These are phyloP conservation scores for Stropharia rugosoannulata DNA, from an alignment of 768 basidiomycete genomes.

Conservation along the genomic window DNA sequence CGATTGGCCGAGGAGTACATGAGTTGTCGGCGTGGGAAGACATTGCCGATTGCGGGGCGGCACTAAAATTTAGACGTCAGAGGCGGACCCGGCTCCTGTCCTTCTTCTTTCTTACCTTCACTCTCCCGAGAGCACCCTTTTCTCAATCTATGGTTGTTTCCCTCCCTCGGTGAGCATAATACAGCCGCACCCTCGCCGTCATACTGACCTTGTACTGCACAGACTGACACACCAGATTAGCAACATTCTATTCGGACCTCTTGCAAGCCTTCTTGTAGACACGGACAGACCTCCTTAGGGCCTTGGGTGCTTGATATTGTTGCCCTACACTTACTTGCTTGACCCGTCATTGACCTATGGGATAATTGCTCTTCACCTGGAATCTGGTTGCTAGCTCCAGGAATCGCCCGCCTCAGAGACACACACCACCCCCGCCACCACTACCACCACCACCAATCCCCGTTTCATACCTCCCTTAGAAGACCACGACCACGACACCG, in stretches of 20 bases:
- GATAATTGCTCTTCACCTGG: slow-evolving; percentile 42
- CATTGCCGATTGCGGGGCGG: slow-evolving; percentile 4
- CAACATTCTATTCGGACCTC: slow-evolving; percentile 63
- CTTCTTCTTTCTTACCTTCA: slow-evolving; percentile 20
- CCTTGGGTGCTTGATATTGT: slow-evolving; percentile 20
- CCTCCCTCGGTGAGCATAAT: slow-evolving; percentile 31
- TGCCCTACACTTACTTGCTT: slow-evolving; percentile 16
- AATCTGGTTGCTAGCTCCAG: slow-evolving; percentile 40
- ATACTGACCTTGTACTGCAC: slow-evolving; percentile 14
- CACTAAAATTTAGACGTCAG: slow-evolving; percentile 9
- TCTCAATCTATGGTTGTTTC: slow-evolving; percentile 55
- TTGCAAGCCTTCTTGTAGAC: slow-evolving; percentile 58
- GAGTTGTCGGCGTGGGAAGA: slow-evolving; percentile 11
- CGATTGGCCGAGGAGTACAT: slow-evolving; percentile 12
- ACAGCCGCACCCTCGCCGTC: slow-evolving; percentile 6
- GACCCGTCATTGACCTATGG: slow-evolving; percentile 43
- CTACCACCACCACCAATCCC: slow-evolving; percentile 22
- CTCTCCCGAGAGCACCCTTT: slow-evolving; percentile 15
- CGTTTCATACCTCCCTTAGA: not conserved
- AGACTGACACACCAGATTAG: slow-evolving; percentile 50
- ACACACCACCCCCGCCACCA: not conserved
- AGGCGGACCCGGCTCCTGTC: slow-evolving; percentile 14
- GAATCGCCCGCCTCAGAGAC: slow-evolving; percentile 17
- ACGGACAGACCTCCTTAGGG: slow-evolving; percentile 80
- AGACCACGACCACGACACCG: slow-evolving; percentile 11